phyloP scores from a whole-genome alignment of 805 yeast genomes.

The Scheffersomyces ergatensis region DNA sequence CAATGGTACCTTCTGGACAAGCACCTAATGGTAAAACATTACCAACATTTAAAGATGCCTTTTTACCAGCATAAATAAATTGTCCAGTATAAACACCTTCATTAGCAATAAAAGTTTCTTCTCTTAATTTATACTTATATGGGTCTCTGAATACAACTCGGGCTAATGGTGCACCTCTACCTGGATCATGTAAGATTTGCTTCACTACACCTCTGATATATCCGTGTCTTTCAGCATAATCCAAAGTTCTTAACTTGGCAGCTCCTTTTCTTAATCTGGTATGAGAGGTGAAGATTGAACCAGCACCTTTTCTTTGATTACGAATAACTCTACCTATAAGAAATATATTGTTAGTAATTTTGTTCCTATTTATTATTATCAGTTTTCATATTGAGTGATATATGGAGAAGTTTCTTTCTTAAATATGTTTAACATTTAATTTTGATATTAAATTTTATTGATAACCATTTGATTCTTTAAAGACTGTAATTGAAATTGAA shows the following conservation, averaged over 20 bases:
- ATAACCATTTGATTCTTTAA: too few species aligned
- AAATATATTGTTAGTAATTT: slow-evolving; percentile 6
- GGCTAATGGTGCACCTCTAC: slow-evolving; percentile 99
- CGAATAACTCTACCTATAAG: slow-evolving; percentile 96
- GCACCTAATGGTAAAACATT: slow-evolving; percentile 96
- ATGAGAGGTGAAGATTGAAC: slow-evolving; percentile 99
- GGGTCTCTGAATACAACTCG: slow-evolving; percentile 99
- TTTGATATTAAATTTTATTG: too few species aligned
- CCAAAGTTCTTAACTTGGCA: slow-evolving; percentile 98
- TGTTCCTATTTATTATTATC: too few species aligned
- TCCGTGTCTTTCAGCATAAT: slow-evolving; percentile 99
- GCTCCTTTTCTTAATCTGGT: slow-evolving; percentile 99
- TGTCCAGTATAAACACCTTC: slow-evolving; percentile 99
- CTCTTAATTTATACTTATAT: slow-evolving; percentile 96
- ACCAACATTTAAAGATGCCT: slow-evolving; percentile 95
- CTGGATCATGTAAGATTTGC: slow-evolving; percentile 98
- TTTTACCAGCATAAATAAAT: slow-evolving; percentile 98
- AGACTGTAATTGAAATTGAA: too few species aligned
- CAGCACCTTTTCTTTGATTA: slow-evolving; percentile 99
- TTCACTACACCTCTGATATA: slow-evolving; percentile 99
- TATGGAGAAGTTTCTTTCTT: too few species aligned
- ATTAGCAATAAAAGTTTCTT: slow-evolving; percentile 98
- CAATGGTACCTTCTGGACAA: slow-evolving; percentile 99
- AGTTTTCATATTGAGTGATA: too few species aligned
- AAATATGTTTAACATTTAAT: too few species aligned